A percentile compares a stretch with the other conserved stretches of the same genome.
Evolutionary conservation across 2,329 filamentous ascomycete genomes (phyloP).

Genomic region (Ascochyta koolunga): DNA sequence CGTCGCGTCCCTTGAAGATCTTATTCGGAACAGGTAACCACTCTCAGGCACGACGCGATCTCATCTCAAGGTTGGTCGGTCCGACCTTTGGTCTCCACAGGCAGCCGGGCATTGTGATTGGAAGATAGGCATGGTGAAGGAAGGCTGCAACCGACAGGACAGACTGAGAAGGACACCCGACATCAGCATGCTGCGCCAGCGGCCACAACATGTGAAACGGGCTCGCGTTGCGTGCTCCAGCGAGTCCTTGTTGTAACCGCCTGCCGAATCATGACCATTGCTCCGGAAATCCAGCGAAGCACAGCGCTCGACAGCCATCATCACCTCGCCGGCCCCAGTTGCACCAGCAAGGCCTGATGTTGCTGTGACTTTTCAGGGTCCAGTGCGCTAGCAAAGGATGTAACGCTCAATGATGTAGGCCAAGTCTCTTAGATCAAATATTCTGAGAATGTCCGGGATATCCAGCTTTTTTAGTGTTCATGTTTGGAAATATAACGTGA

Average conservation of each 20-base stretch:
- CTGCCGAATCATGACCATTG: slow-evolving; percentile 1
- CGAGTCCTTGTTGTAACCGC: slow-evolving; percentile 1
- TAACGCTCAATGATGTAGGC: slow-evolving; percentile 28
- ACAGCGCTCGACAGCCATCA: slow-evolving; percentile 13
- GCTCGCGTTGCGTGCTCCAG: slow-evolving; percentile 11
- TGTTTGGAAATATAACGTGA: too few species aligned
- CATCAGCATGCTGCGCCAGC: slow-evolving; percentile 12
- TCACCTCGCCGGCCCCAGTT: slow-evolving; percentile 11
- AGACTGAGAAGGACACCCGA: slow-evolving; percentile 19
- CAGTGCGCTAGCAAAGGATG: slow-evolving; percentile 13
- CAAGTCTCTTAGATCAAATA: slow-evolving; percentile 11
- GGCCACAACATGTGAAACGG: slow-evolving; percentile 17
- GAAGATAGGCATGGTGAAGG: slow-evolving; percentile 11
- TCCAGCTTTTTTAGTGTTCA: too few species aligned
- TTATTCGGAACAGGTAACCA: slow-evolving; percentile 18
- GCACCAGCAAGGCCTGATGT: slow-evolving; percentile 13
- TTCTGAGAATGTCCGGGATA: too few species aligned
- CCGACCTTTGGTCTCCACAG: slow-evolving; percentile 12
- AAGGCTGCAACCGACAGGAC: slow-evolving; percentile 5
- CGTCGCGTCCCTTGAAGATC: slow-evolving; percentile 33
- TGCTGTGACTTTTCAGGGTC: slow-evolving; percentile 24
- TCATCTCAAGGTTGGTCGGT: slow-evolving; percentile 18
- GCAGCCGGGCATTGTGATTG: slow-evolving; percentile 11
- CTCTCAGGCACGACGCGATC: slow-evolving; percentile 24
- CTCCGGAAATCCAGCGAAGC: slow-evolving; percentile 2